Evolutionary conservation across 1,284 basidiomycete genomes (phyloP), one percentile per base, ranked within the genome.

Genomic region (Takashimella koratensis): DNA sequence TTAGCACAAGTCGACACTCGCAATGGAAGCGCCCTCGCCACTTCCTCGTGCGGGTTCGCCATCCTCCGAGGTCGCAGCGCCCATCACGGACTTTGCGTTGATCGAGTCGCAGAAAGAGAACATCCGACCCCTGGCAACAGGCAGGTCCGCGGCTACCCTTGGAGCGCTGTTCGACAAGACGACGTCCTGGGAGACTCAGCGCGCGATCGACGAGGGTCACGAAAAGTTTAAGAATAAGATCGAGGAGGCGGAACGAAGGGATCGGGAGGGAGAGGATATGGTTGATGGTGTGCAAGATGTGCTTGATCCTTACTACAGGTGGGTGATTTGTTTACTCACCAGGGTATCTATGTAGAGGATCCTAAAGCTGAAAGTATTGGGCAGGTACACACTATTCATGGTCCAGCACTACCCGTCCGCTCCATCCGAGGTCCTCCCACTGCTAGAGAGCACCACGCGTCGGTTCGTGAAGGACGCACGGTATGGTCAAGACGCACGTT

Each of bases 401-500:
- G 63, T 70, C 78, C 84, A 75, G 71, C 84, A 62, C 81, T 80
- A 66, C 80, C 85, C 65, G 1, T 76, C 77, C 3, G 86, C 86
- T 1, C 78, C 86, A n/a, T 74, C 83, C 4, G 83, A 85, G 52
- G 76, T 90, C 3, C 78, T 93, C 0, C 87, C 89, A 25, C 78
- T 83, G 0, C 79, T 94, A 12, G 88, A 92, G 62, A 82, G 85
- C 59, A 83, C 85, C 0, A 89, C 87, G 0, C 78, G 86, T 21
- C 82, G 84, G 49, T 95, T 97, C 71, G 83, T 87, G 56, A 81
- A 84, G 23, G 90, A 94, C 65, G 78, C 82, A 27, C 78, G 85
- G 24, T 98, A 95, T 76, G 84, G 84, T 65, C 85, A 86, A 58
- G 94, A 98, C 77, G 76, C 88, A 51, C 82, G 94, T 40, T 96